Base-by-base conservation (phyloP, 345 rosid species). In the Heritiera fomes region DNA sequence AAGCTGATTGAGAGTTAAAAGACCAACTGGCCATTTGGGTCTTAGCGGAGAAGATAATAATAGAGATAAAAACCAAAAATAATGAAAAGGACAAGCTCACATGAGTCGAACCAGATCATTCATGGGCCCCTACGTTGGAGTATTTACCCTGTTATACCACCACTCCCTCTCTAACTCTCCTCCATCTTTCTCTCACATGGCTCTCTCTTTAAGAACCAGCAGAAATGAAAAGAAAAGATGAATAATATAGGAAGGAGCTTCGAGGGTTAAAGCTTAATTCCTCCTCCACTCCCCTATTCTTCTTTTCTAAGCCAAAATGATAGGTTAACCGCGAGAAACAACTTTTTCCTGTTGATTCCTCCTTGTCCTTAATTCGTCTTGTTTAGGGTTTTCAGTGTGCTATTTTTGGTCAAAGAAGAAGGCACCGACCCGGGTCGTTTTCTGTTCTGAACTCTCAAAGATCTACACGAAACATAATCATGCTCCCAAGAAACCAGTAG, bases 41-140 rank as follows among this genome's bases (percentile, higher is more conserved):
- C 66, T 69, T 82, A 60, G 84, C 34, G 77, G 79, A 75, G 75
- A 77, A 77, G 79, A 79, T 73, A 76, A n/a, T 23, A 61, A 15
- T 50, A 75, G 58, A 14, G 58, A 53, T 40, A 72, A 9, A 81
- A 84, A 80, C 82, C 83, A 83, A 82, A 82, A 86, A 84, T 84
- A 83, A 88, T 88, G 94, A 89, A 89, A 89, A 91, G 89, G 92
- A 90, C 94, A 86, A 87, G 86, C 90, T 90, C 96, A 90, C 96
- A 90, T 89, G 96, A 90, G 91, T 69, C 83, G 87, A 91, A 90
- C 91, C 90, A 89, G 93, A 91, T 89, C 86, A 87, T 84, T 85
- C 88, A 90, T 90, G 91, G 96, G 92, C 91, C 94, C 94, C 92
- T 81, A 79, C 81, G 89, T 73, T 28, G 58, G 56, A 73, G 71